Conservation (phyloP, 306 rosid species). For the Vigna mungo region DNA sequence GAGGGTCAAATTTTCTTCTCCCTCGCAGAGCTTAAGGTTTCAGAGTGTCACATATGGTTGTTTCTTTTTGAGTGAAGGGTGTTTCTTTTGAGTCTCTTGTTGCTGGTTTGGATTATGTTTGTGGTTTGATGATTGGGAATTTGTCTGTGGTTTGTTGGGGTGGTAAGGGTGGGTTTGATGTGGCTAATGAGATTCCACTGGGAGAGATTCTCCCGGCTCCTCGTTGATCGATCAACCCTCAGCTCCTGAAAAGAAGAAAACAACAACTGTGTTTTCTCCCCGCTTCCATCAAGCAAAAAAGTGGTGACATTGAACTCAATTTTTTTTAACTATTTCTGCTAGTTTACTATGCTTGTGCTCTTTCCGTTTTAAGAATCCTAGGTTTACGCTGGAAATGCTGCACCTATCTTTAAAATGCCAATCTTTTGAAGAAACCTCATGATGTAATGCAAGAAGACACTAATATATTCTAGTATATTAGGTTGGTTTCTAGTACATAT, state of each 20-base stretch:
- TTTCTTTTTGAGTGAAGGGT: slow-evolving; percentile 34
- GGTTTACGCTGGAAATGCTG: slow-evolving; percentile 22
- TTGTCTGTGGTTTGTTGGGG: slow-evolving; percentile 57
- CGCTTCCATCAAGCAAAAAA: neutral
- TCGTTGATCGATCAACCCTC: no score
- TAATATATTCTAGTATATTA: slow-evolving; percentile 24
- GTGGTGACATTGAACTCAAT: no score
- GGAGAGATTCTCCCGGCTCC: slow-evolving; percentile 56
- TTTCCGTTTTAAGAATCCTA: slow-evolving; percentile 23
- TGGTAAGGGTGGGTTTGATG: slow-evolving; percentile 22
- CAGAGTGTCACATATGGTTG: slow-evolving; percentile 42
- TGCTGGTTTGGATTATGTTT: slow-evolving; percentile 61
- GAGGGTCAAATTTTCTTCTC: slow-evolving; percentile 36
- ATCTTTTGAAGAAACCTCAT: slow-evolving; percentile 26
- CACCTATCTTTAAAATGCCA: slow-evolving; percentile 20
- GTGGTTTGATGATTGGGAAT: slow-evolving; percentile 52
- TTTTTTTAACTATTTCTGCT: slow-evolving; percentile 23
- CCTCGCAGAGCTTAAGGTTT: slow-evolving; percentile 39
- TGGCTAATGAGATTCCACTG: slow-evolving; percentile 32
- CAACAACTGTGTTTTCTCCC: no score
- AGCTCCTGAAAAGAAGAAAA: no score
- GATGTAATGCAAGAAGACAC: slow-evolving; percentile 27
- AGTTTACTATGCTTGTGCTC: slow-evolving; percentile 10
- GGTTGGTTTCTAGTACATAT: neutral
- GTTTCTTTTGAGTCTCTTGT: slow-evolving; percentile 58